Percentiles rank a stretch among this genome's conserved stretches.
Evolutionary conservation across 768 basidiomycete species (phyloP).

Genomic region (Russula earlei): DNA sequence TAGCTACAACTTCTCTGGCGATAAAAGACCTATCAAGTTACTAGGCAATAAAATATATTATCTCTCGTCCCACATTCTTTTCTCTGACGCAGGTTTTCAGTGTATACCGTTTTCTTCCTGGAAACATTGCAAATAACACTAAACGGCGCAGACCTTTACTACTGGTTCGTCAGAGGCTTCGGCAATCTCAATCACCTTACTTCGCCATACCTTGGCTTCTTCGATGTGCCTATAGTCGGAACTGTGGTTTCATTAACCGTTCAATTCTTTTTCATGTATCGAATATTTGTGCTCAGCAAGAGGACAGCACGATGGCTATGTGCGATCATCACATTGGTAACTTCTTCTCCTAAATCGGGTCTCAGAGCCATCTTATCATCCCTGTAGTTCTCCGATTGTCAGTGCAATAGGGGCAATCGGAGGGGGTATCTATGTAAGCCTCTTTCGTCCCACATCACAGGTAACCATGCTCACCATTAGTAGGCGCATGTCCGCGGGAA

Average conservation of each 20-base stretch:
- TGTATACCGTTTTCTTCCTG: conserved; percentile 22
- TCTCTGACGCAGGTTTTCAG: too few species aligned
- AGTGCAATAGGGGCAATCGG: too few species aligned
- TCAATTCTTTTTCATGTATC: conserved; percentile 27
- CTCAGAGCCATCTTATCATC: not conserved
- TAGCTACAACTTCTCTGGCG: conserved; percentile 2
- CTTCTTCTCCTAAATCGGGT: not conserved
- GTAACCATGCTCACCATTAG: too few species aligned
- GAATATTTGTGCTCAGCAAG: conserved; percentile 20
- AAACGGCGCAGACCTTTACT: conserved; percentile 24
- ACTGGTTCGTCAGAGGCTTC: conserved; percentile 25
- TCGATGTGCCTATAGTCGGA: conserved; percentile 26
- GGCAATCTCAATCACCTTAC: conserved; percentile 23
- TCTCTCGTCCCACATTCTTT: too few species aligned
- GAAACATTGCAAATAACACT: conserved; percentile 24
- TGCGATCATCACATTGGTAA: not conserved
- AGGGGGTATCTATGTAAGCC: too few species aligned
- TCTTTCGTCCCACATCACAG: too few species aligned
- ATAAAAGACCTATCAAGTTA: not conserved
- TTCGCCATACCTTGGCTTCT: conserved; percentile 19
- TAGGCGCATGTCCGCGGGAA: too few species aligned
- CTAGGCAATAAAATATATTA: not conserved
- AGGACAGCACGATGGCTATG: not conserved
- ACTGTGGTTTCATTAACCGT: conserved; percentile 22
- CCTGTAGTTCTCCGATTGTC: too few species aligned